Percentiles rank a stretch among this genome's conserved stretches.
phyloP scores from a whole-genome alignment of 768 basidiomycete genomes.

The Mycena venus region DNA sequence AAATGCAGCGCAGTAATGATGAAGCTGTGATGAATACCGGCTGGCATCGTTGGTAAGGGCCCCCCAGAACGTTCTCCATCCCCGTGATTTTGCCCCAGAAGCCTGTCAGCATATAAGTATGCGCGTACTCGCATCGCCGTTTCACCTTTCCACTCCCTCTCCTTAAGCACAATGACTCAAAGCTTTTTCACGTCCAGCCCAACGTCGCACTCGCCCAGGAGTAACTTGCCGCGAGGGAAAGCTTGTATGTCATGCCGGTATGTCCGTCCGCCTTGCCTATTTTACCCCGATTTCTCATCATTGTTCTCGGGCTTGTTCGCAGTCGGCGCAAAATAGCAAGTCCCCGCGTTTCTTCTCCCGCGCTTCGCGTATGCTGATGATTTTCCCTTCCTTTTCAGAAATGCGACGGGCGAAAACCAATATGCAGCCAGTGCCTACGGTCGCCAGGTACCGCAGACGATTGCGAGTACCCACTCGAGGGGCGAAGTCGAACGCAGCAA shows the following conservation, averaged over 20 bases:
- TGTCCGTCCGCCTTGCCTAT: not conserved
- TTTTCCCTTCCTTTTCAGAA: constrained; percentile 47
- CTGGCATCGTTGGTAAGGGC: constrained; percentile 12
- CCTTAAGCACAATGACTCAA: constrained; percentile 18
- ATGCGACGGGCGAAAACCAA: constrained; percentile 66
- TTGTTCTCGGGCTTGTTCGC: not conserved
- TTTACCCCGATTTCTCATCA: not conserved
- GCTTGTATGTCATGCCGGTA: constrained; percentile 30
- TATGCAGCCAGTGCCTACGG: constrained; percentile 63
- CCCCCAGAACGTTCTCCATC: constrained; percentile 11
- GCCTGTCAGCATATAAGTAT: not conserved
- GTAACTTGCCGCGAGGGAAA: constrained; percentile 29
- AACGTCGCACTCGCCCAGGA: constrained; percentile 11
- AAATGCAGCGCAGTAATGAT: constrained; percentile 3
- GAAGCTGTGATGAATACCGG: constrained; percentile 1
- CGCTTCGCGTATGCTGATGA: not conserved
- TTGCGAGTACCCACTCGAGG: constrained; percentile 67
- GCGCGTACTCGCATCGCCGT: not conserved
- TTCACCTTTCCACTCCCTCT: not conserved
- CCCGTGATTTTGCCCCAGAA: constrained; percentile 5
- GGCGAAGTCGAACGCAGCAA: constrained; percentile 57
- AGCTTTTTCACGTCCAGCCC: constrained; percentile 17
- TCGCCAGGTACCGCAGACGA: constrained; percentile 59
- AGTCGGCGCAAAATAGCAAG: constrained; percentile 33
- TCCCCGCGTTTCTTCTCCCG: not conserved